A percentile compares a stretch with the other conserved stretches of the same genome.
Evolutionary conservation across 192 early-diverging fungal genomes (phyloP).

Genomic region (Gaertneriomyces semiglobifer): DNA sequence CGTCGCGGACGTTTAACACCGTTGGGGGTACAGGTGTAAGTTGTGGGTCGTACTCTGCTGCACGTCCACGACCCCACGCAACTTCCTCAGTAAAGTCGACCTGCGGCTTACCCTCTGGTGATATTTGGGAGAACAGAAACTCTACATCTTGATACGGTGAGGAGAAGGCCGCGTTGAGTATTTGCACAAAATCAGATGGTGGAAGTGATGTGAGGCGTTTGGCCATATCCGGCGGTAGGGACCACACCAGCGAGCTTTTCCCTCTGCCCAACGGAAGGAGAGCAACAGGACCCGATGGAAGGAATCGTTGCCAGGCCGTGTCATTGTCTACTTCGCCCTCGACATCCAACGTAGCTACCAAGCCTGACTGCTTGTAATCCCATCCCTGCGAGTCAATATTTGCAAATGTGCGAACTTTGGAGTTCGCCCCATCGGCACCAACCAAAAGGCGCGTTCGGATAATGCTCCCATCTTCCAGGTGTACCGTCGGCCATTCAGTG

Average conservation of each 20-base stretch:
- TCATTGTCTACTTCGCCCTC: conserved; percentile 39
- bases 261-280: conserved; percentile 73
- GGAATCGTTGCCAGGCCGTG: conserved; percentile 91
- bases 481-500: conserved; percentile 70
- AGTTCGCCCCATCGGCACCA: conserved; percentile 88
- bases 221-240: conserved; percentile 64
- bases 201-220: conserved; percentile 61
- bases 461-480: conserved; percentile 60
- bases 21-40: conserved; percentile 39
- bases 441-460: conserved; percentile 76
- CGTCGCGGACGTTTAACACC: conserved; percentile 60
- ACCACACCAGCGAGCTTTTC: conserved; percentile 84
- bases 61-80: conserved; percentile 61
- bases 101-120: conserved; percentile 32
- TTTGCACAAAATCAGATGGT: conserved; percentile 54
- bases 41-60: conserved; percentile 6
- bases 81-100: conserved; percentile 59
- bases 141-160: conserved; percentile 68
- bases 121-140: conserved; percentile 62
- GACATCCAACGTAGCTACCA: conserved; percentile 81
- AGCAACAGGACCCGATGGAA: conserved; percentile 91
- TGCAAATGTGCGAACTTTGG: conserved; percentile 78
- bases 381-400: conserved; percentile 78
- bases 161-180: conserved; percentile 82
- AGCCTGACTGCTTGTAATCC: conserved; percentile 80